Percentiles rank a stretch among this genome's conserved stretches.
Evolutionary conservation across 75 land plant species (phyloP).

Genomic region (Chamaecyparis obtusa): DNA sequence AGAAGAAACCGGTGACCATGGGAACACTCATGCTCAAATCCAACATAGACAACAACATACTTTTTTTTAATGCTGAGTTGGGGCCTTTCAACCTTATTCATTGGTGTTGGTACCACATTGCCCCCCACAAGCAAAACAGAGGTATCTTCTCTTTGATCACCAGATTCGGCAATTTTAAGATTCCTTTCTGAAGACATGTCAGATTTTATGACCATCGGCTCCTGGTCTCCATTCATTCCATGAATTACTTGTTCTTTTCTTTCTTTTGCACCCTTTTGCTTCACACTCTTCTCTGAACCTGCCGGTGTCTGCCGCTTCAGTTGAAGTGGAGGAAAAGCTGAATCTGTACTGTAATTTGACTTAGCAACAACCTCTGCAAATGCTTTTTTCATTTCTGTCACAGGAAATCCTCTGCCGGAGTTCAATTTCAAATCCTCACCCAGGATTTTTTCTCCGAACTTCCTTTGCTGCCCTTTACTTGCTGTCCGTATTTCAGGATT

Average conservation of each 20-base stretch:
- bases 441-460: slow-evolving; percentile 20
- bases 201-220: slow-evolving; percentile 14
- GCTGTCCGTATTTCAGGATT: slow-evolving; percentile 4
- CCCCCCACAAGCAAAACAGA: slow-evolving; percentile 49
- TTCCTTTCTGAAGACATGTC: slow-evolving; percentile 18
- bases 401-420: slow-evolving; percentile 48
- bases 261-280: slow-evolving; percentile 26
- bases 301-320: slow-evolving; percentile 37
- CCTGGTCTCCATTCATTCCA: slow-evolving; percentile 12
- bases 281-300: slow-evolving; percentile 35
- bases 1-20: slow-evolving; percentile 91
- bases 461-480: slow-evolving; percentile 25
- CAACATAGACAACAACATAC: slow-evolving; percentile 56
- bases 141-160: slow-evolving; percentile 20
- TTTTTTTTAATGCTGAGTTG: slow-evolving; percentile 24
- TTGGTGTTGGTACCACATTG: slow-evolving; percentile 40
- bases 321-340: slow-evolving; percentile 78
- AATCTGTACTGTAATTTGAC: slow-evolving; percentile 42
- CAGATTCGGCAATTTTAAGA: slow-evolving; percentile 11
- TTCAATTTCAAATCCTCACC: slow-evolving; percentile 28
- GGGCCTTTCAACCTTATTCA: slow-evolving; percentile 12
- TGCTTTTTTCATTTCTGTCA: slow-evolving; percentile 53
- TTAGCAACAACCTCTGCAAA: slow-evolving; percentile 81
- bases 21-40: slow-evolving; percentile 98
- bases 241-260: slow-evolving; percentile 22